These are phyloP conservation scores for Fusarium clavum DNA, from an alignment of 2,329 filamentous ascomycete species.

Conservation along the genomic window DNA sequence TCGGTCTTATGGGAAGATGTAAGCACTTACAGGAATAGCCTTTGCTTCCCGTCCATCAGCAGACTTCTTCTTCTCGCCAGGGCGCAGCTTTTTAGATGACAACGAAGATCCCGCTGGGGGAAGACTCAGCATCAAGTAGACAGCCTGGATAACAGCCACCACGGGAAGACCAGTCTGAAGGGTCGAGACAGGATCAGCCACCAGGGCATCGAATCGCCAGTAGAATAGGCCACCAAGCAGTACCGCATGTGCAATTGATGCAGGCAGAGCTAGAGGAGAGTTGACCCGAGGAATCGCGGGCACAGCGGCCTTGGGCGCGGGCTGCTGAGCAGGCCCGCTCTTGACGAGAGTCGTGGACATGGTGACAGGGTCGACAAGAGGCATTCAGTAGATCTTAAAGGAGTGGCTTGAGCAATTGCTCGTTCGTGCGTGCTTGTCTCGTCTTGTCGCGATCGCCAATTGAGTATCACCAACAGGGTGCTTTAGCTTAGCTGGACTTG, in stretches of 20 bases:
- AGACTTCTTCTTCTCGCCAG: constrained; percentile 66
- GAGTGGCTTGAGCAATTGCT: constrained; percentile 36
- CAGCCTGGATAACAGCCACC: constrained; percentile 72
- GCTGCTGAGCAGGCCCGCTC: constrained; percentile 45
- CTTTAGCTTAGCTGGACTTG: constrained; percentile 25
- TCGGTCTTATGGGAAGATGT: neutral
- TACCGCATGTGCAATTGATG: constrained; percentile 75
- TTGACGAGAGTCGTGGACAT: constrained; percentile 54
- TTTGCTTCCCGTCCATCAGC: constrained; percentile 58
- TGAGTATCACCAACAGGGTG: constrained; percentile 27
- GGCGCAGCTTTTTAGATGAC: constrained; percentile 62
- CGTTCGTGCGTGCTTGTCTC: constrained; percentile 31
- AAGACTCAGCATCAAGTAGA: constrained; percentile 72
- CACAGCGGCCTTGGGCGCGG: constrained; percentile 47
- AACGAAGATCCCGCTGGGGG: constrained; percentile 66
- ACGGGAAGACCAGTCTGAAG: constrained; percentile 71
- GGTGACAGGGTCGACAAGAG: constrained; percentile 51
- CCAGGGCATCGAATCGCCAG: constrained; percentile 72
- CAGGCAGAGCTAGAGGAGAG: constrained; percentile 56
- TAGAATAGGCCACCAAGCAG: constrained; percentile 74
- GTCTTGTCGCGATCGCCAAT: constrained; percentile 25
- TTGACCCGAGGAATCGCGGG: constrained; percentile 55
- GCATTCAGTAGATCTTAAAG: constrained; percentile 43
- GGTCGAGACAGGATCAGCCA: constrained; percentile 74
- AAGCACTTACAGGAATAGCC: constrained; percentile 58